phyloP scores from a whole-genome alignment of 1,284 basidiomycete species.

The Wolfiporia cocos region DNA sequence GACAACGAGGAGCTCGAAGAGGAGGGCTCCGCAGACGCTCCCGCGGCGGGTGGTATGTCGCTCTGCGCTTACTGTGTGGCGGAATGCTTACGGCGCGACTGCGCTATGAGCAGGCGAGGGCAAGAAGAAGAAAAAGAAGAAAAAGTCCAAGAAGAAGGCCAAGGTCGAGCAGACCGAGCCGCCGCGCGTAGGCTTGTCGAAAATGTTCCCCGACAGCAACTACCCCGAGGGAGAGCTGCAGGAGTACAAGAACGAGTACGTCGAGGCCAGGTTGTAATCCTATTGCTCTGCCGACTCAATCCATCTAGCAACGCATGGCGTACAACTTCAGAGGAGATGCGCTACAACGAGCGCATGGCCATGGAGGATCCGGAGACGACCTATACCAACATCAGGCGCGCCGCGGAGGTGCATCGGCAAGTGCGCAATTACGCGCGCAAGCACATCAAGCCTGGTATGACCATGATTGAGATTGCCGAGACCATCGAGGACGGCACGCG shows the following conservation, averaged over 20 bases:
- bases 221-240: conserved; percentile 93
- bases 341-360: conserved; percentile 73
- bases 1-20: conserved; percentile 27
- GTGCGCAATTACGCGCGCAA: conserved; percentile 82
- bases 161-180: conserved; percentile 83
- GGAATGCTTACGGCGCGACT: neutral
- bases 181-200: conserved; percentile 86
- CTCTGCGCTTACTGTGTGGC: neutral
- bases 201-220: conserved; percentile 81
- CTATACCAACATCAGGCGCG: conserved; percentile 88
- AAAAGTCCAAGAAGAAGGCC: conserved; percentile 90
- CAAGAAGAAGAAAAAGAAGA: conserved; percentile 78
- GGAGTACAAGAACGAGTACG: conserved; percentile 87
- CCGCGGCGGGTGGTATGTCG: conserved; percentile 16
- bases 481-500: conserved; percentile 90
- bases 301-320: conserved; percentile 73
- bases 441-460: conserved; percentile 90
- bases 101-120: conserved; percentile 22
- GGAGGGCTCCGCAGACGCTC: conserved; percentile 18
- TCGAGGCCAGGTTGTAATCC: conserved; percentile 11
- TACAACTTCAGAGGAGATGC: conserved; percentile 87
- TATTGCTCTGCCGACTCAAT: conserved; percentile 4
- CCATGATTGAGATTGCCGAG: conserved; percentile 92
- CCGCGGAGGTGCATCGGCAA: conserved; percentile 94
- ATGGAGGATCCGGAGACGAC: conserved; percentile 78